Evolutionary conservation across 768 basidiomycete species (phyloP).

Genomic region (Russula virescens): DNA sequence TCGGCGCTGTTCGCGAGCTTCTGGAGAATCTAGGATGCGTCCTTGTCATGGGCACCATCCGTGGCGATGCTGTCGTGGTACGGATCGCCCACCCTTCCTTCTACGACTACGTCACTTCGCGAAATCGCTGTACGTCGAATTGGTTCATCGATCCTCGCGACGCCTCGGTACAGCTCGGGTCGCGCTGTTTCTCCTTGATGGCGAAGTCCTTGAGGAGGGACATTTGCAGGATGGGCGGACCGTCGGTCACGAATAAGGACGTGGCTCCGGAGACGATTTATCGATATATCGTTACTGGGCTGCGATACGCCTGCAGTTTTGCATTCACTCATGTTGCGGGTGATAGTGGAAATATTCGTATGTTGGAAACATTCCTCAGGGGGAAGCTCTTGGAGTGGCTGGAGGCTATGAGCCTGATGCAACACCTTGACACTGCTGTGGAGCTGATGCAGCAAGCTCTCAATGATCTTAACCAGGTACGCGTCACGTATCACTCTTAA

Average conservation of each 20-base stretch:
- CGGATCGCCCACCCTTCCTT: conserved; percentile 17
- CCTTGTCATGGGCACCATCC: not conserved
- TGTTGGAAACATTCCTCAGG: conserved; percentile 11
- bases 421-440: conserved; percentile 8
- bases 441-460: conserved; percentile 10
- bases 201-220: conserved; percentile 8
- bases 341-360: conserved; percentile 1
- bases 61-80: conserved; percentile 5
- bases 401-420: conserved; percentile 13
- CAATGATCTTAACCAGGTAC: conserved; percentile 3
- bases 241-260: conserved; percentile 4
- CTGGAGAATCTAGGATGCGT: conserved; percentile 20
- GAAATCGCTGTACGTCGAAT: conserved; percentile 3
- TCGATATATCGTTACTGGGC: not conserved
- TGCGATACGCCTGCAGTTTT: conserved; percentile 12
- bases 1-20: not conserved
- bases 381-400: conserved; percentile 19
- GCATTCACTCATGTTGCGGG: conserved; percentile 5
- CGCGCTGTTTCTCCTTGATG: conserved; percentile 16
- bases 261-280: not conserved
- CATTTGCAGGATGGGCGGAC: conserved; percentile 6
- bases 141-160: conserved; percentile 10
- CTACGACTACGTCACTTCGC: conserved; percentile 16
- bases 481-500: not conserved
- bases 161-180: conserved; percentile 5